Evolutionary conservation across 2,329 filamentous ascomycete genomes (phyloP), one percentile per base, ranked within the genome.

Genomic region (Aspergillus cejpii): DNA sequence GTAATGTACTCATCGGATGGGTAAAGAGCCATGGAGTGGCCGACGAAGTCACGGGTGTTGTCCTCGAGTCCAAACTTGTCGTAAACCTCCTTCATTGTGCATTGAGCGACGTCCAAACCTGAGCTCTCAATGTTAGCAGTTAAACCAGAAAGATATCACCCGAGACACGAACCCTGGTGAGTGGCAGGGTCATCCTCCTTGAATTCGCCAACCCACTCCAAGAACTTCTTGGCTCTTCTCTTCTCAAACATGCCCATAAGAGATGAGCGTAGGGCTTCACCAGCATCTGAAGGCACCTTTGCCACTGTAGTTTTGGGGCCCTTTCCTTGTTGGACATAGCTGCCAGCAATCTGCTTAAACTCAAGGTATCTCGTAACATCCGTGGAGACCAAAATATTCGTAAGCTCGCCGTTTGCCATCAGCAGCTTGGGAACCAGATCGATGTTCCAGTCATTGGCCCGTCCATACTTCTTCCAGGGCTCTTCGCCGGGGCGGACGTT

Each of bases 191-290:
- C 85, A 55, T 87, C 84, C 64, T 76, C 67, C 63, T 95, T 84
- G 67, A 94, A 96, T 53, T 80, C 80, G 54, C 89, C 91, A 60
- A 96, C 81, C 88, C 89, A 97, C 71, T 95, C 88, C 60, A 97
- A 80, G 74, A 97, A 98, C 70, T 83, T 85, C 81, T 94, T 94
- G 71, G 94, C 94, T 61, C 92, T 80, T 61, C 90, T 83, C 81
- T 98, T 98, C 78, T 98, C 92, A 54, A 96, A 96, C 49, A 97
- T 77, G 47, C 92, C 92, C 88, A 98, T 96, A 61, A 98, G 75
- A 41, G 90, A 89, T 40, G 91, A 97, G 62, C 84, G 82, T 61
- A 97, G 78, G 52, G 92, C 89, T 74, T 98, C 92, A 44, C 74
- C 80, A 36, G 91, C 88, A 72, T 94, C 90, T 43, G 90, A 94